Base-by-base conservation (phyloP, 192 early-diverging fungal genomes). In the Podila minutissima region DNA sequence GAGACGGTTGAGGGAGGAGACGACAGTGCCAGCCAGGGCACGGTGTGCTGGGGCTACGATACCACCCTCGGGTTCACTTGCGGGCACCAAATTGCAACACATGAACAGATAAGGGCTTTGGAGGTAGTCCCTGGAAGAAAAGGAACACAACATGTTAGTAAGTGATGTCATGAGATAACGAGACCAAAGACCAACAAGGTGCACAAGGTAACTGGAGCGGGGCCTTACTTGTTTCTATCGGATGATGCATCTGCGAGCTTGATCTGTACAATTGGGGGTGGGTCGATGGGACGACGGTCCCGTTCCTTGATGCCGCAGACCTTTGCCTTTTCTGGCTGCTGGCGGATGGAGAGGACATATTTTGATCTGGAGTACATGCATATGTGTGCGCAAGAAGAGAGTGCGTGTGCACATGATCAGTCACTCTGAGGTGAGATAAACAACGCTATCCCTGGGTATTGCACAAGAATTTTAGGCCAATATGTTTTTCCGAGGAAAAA, bases 51-150 rank as follows among this genome's bases (percentile, higher is more conserved):
- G 85, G 86, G 93, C 64, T 20, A 83, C 65, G 26, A 95, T 86
- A 64, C 95, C 92, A 51, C 91, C 89, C 58, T 90, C 89, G 67
- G 85, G 86, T 22, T 91, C 89, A 58, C 88, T 86, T 22, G 91
- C 87, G 62, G 71, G 72, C 75, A 97, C 90, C 32, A 98, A 85
- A 41, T 95, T 95, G 22, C 93, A 95, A 73, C 95, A 97, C 95
- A 97, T 96, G 82, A 98, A 98, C 82, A 95, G 96, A 83, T 95
- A 95, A 15, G 95, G 94, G 72, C 94, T 95, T 75, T 90, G 89
- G 35, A 85, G 72, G 62, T 82, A 88, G 60, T 84, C 76, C 32
- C 84, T 86, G 59, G 61, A 58, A 24, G 35, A 65, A 19, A 38
- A 50, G 33, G 26, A 28, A 51, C 1, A 28, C 2, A 26, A 12